Evolutionary conservation across 768 basidiomycete genomes (phyloP), one percentile per base, ranked within the genome.

Genomic region (Candolleomyces efflorescens): DNA sequence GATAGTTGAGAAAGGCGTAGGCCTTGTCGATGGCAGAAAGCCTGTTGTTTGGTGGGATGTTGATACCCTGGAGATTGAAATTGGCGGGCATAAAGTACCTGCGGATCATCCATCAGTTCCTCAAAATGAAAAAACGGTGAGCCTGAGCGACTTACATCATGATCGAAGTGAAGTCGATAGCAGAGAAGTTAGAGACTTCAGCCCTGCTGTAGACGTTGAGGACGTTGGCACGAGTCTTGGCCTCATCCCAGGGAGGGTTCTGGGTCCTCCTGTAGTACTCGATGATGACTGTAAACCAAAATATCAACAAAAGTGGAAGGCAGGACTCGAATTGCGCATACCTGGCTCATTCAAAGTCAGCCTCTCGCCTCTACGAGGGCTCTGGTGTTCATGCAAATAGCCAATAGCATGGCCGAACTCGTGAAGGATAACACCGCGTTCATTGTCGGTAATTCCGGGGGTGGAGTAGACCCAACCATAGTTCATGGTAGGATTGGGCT

Each of bases 71-170:
- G 7, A 49, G 24, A 41, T 65, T 65, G 47, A 61, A 54, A 20
- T 52, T 58, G 13, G 55, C 58, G 20, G 62, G 62, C 64, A 65
- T 65, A 39, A 63, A 63, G 60, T 65, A 65, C 60, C 64, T 65
- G 48, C 15, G 49, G 7, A 55, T 23, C 39, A 27, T 43, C 17
- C 3, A 15, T 43, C 6, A 43, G 41, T 11, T 43, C 5, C 27
- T 36, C n/a, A n/a, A 5, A 3, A 18, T 22, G 15, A 18, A 3
- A 18, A 37, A 11, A 5, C 5, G 32, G 13, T 26, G 11, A 24
- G 10, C 18, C 26, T 36, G 47, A n/a, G n/a, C 1, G 5, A 58
- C 64, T 12, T 45, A 63, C 64, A 61, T 61, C 64, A 63, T 65
- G 23, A 65, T 61, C 3, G 64, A 65, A 4, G 53, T 63, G 24